Evolutionary conservation across 2,329 filamentous ascomycete species (phyloP).

Genomic region (Cercospora sp.): DNA sequence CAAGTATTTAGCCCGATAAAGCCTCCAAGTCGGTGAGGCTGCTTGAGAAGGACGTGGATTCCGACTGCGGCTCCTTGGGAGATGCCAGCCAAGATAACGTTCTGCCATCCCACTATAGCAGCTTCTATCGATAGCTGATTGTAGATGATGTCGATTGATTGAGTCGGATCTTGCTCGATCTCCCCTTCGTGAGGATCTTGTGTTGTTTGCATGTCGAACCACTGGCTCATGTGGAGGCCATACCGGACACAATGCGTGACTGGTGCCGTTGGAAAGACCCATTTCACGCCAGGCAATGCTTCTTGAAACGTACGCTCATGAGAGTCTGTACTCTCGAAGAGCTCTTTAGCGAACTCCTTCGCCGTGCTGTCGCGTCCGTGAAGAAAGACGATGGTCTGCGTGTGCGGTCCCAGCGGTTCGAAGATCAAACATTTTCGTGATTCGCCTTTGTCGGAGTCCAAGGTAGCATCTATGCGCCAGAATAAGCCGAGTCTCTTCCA

Average conservation of each 20-base stretch:
- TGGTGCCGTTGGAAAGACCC: slow-evolving; percentile 39
- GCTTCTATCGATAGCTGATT: slow-evolving; percentile 22
- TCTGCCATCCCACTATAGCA: slow-evolving; percentile 20
- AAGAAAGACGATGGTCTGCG: slow-evolving; percentile 51
- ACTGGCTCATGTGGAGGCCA: slow-evolving; percentile 38
- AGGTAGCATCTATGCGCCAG: slow-evolving; percentile 1
- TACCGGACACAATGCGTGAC: slow-evolving; percentile 30
- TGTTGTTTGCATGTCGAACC: slow-evolving; percentile 42
- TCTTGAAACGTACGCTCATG: slow-evolving; percentile 35
- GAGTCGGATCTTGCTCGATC: slow-evolving; percentile 22
- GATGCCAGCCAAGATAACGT: slow-evolving; percentile 29
- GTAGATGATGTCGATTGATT: slow-evolving; percentile 15
- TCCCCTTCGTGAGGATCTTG: slow-evolving; percentile 33
- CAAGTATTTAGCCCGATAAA: slow-evolving; percentile 30
- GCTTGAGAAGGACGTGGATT: slow-evolving; percentile 23
- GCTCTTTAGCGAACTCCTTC: slow-evolving; percentile 43
- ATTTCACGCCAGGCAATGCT: slow-evolving; percentile 40
- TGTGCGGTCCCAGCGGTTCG: slow-evolving; percentile 35
- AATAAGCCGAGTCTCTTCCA: slow-evolving; percentile 11
- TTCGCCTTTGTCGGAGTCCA: background rate
- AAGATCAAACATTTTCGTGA: slow-evolving; percentile 1
- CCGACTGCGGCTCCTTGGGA: slow-evolving; percentile 30
- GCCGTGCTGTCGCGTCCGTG: slow-evolving; percentile 48
- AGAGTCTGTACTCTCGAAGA: slow-evolving; percentile 42
- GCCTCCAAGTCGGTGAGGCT: slow-evolving; percentile 19